Evolutionary conservation across 2,329 filamentous ascomycete species (phyloP).

Genomic region (Simplicillium aogashimaense): DNA sequence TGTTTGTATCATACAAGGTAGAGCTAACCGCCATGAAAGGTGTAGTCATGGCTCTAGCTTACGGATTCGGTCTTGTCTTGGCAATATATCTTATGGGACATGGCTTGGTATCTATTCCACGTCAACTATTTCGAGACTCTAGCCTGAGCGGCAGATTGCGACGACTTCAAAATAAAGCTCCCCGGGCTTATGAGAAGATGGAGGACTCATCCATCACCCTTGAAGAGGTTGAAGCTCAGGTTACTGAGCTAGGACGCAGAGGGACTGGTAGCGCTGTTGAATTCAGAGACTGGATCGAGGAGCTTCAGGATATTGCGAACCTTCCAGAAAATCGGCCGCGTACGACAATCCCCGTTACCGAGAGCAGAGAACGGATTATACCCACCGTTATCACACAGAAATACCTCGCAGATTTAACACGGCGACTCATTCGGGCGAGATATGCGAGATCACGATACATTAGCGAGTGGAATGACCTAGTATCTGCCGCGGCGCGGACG

Average conservation of each 20-base stretch:
- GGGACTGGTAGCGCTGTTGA: slow-evolving; percentile 68
- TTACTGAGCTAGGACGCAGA: slow-evolving; percentile 66
- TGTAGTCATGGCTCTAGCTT: slow-evolving; percentile 85
- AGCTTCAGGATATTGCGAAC: slow-evolving; percentile 69
- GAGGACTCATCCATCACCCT: slow-evolving; percentile 73
- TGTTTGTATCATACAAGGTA: slow-evolving; percentile 70
- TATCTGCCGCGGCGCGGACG: slow-evolving; percentile 62
- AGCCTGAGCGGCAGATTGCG: slow-evolving; percentile 66
- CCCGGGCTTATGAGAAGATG: slow-evolving; percentile 75
- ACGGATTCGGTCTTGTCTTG: slow-evolving; percentile 83
- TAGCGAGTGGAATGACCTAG: slow-evolving; percentile 74
- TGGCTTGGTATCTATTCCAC: slow-evolving; percentile 82
- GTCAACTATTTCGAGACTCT: slow-evolving; percentile 69
- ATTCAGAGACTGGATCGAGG: slow-evolving; percentile 93
- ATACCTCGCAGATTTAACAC: slow-evolving; percentile 82
- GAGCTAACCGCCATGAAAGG: slow-evolving; percentile 66
- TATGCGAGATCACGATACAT: slow-evolving; percentile 77
- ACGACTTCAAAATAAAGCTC: slow-evolving; percentile 68
- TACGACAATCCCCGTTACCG: slow-evolving; percentile 26
- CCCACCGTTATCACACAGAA: slow-evolving; percentile 86
- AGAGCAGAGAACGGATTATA: slow-evolving; percentile 36
- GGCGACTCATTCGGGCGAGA: slow-evolving; percentile 69
- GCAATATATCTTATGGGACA: slow-evolving; percentile 98
- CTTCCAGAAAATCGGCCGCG: slow-evolving; percentile 52
- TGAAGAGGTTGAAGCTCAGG: slow-evolving; percentile 72